A percentile compares a stretch with the other conserved stretches of the same genome.
phyloP scores from a whole-genome alignment of 176 grass and related monocot species.

The Pharus latifolius region DNA sequence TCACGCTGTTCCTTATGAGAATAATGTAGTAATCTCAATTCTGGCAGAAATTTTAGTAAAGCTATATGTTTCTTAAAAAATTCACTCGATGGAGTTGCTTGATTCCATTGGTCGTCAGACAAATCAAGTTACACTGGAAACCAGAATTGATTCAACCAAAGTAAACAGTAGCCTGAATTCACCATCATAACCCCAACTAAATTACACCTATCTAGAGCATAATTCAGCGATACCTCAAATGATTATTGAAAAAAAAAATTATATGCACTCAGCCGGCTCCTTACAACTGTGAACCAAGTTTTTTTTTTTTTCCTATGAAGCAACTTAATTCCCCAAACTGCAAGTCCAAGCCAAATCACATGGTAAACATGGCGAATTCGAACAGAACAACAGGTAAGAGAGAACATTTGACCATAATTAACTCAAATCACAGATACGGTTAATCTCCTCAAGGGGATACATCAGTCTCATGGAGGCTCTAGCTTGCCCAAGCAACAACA shows the following conservation, averaged over 20 bases:
- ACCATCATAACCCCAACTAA: neutral
- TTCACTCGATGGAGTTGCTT: neutral
- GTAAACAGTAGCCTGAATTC: neutral
- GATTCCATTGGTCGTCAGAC: neutral
- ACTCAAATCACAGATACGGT: too few relatives aligned
- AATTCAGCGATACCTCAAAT: neutral
- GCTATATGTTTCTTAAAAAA: too few relatives aligned
- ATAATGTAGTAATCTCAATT: neutral
- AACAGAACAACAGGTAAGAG: too few relatives aligned
- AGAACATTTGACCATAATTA: too few relatives aligned
- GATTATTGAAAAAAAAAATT: too few relatives aligned
- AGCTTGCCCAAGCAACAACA: too few relatives aligned
- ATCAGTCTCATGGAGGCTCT: too few relatives aligned
- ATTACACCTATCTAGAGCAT: neutral
- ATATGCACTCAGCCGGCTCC: too few relatives aligned
- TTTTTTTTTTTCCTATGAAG: too few relatives aligned
- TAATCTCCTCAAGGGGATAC: too few relatives aligned
- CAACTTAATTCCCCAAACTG: neutral
- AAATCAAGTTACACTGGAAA: neutral
- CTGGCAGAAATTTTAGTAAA: neutral
- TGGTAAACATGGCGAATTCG: neutral
- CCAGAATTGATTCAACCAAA: neutral
- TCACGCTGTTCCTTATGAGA: too few relatives aligned
- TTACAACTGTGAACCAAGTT: too few relatives aligned
- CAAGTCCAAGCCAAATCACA: neutral